Percentiles rank a stretch among this genome's conserved stretches.
Evolutionary conservation across 257 asterid species (phyloP).

Genomic region (Capsicum rhomboideum): DNA sequence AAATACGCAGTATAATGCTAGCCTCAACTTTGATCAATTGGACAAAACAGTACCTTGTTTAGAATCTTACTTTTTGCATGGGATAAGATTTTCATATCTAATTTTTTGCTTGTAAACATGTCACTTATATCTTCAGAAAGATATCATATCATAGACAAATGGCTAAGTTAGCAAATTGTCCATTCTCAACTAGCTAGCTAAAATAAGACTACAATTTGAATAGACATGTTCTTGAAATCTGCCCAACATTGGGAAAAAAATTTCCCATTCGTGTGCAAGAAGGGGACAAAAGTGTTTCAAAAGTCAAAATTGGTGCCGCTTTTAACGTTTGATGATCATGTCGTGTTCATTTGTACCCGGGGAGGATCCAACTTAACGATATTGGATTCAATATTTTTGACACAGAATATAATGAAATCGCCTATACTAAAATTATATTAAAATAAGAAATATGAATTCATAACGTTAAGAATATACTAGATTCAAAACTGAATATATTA

Average conservation of each 20-base stretch:
- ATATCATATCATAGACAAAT: not conserved
- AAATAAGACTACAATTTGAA: not conserved
- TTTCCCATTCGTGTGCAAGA: not conserved
- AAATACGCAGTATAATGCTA: not conserved
- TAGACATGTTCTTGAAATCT: not conserved
- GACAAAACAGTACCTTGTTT: not conserved
- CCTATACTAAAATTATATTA: not conserved
- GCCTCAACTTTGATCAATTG: not conserved
- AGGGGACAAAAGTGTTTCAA: not conserved
- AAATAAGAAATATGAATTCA: not conserved
- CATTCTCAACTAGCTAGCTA: not conserved
- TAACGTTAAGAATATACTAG: not conserved
- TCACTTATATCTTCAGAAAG: not conserved
- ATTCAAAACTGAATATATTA: not conserved
- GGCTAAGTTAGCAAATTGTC: not conserved
- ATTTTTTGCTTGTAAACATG: not conserved
- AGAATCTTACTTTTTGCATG: not conserved
- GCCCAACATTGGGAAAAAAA: not conserved
- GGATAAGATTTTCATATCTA: not conserved
- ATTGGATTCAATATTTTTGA: not conserved
- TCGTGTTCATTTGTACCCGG: not conserved
- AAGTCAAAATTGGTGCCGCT: not conserved
- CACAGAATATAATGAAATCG: not conserved
- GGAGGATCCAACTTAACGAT: not conserved
- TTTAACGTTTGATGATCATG: not conserved